Evolutionary conservation across 73 alveolate genomes (phyloP).

Genomic region (Tetrahymena borealis): DNA sequence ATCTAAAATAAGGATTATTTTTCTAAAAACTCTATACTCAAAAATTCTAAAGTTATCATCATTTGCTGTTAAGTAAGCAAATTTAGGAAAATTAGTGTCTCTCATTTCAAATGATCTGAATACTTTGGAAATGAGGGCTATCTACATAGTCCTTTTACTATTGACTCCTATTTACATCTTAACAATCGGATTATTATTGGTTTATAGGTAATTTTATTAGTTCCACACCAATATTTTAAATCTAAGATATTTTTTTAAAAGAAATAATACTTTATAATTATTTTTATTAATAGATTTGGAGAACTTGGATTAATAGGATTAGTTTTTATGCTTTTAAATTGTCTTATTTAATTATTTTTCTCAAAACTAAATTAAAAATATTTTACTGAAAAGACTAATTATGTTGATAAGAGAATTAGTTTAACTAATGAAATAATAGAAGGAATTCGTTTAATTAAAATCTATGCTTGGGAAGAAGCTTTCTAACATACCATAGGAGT

Average conservation of each 20-base stretch:
- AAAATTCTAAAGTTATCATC: too few relatives aligned
- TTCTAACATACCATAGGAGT: background rate
- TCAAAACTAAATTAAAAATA: background rate
- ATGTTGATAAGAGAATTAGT: constrained; percentile 7
- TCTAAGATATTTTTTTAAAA: too few relatives aligned
- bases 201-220: background rate
- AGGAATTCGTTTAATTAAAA: constrained; percentile 27
- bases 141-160: background rate
- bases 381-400: background rate
- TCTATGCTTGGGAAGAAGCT: constrained; percentile 47
- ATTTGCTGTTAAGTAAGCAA: background rate
- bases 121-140: constrained; percentile 3
- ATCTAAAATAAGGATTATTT: too few relatives aligned
- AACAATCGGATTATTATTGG: background rate
- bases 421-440: constrained; percentile 13
- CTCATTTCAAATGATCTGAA: constrained; percentile 4
- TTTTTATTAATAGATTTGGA: too few relatives aligned
- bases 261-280: too few relatives aligned
- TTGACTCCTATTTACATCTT: constrained; percentile 3
- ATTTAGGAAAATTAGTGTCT: constrained; percentile 4
- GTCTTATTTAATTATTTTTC: background rate
- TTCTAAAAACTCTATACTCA: too few relatives aligned
- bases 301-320: constrained; percentile 11
- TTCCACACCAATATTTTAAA: too few relatives aligned
- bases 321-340: background rate